Base-by-base conservation (phyloP, 2,329 filamentous ascomycete species). In the Dendryphion nanum region DNA sequence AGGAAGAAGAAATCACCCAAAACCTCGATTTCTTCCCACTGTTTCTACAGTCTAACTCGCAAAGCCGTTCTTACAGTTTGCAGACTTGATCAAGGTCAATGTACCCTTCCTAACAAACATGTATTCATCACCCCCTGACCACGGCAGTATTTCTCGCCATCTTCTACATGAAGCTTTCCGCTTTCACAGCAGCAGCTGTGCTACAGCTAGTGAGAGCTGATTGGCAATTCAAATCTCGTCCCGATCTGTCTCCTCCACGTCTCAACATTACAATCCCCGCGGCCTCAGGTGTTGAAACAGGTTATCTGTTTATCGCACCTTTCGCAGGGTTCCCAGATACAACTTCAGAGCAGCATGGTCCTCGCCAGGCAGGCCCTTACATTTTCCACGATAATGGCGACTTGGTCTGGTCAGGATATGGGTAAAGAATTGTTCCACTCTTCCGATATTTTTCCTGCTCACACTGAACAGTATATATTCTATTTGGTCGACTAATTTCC, bases 331-430 rank as follows among this genome's bases (percentile, higher is more conserved):
- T 35, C 28, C 43, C 40, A 10, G 51, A 57, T 30, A 51, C 49
- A 5, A 37, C 48, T 3, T 36, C 31, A n/a, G 58, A 20, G 51
- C 63, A 41, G 51, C 66, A 72, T 40, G 73, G 72, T 0, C 75
- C 76, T 2, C 67, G 69, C 4, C 76, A 79, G 54, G 67, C 74
- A 1, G 75, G 65, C 0, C 72, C 76, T 1, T 81, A 80, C 51
- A 80, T 81, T 46, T 73, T 78, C 47, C 67, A 69, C 5, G 70
- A 77, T 47, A 59, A 75, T 20, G 77, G 77, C 2, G 74, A 79
- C 34, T 63, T 81, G 0, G 64, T 81, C 16, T 81, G 76, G 76
- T 79, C 76, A 1, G 75, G 77, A 2, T 76, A 76, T 37, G 70
- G 68, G n/a, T n/a, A n/a, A n/a, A n/a, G n/a, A n/a, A n/a, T n/a